Conservation (phyloP, 2,329 filamentous ascomycete species). For the Cladosporium oxysporum region DNA sequence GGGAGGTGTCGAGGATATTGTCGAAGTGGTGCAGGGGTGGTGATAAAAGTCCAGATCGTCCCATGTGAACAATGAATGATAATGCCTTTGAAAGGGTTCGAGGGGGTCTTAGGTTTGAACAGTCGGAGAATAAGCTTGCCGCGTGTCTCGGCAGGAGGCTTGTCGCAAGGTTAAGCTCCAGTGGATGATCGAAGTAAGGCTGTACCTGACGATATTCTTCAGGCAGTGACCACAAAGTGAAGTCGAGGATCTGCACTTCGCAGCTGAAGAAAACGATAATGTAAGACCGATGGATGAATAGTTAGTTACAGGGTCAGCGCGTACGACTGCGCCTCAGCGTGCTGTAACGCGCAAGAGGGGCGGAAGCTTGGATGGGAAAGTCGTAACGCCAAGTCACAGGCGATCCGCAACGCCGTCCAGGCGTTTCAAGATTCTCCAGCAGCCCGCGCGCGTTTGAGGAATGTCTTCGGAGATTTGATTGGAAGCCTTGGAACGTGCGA, state of each 20-base stretch:
- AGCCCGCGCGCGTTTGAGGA: background rate
- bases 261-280: background rate
- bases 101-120: conserved; percentile 2
- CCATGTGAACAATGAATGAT: conserved; percentile 5
- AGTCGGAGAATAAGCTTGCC: conserved; percentile 11
- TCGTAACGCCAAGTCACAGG: background rate
- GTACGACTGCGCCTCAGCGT: background rate
- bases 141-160: conserved; percentile 18
- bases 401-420: background rate
- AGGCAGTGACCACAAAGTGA: background rate
- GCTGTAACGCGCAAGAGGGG: background rate
- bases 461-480: conserved; percentile 7
- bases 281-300: background rate
- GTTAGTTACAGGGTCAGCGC: background rate
- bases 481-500: background rate
- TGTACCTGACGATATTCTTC: background rate
- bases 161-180: conserved; percentile 10
- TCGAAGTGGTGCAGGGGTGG: background rate
- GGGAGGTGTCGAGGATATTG: background rate
- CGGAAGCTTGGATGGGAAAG: background rate
- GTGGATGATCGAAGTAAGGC: background rate
- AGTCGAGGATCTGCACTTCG: background rate
- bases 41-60: background rate
- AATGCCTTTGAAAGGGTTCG: conserved; percentile 1
- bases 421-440: background rate